Evolutionary conservation across 2,329 filamentous ascomycete species (phyloP).

Genomic region (Fusarium temperatum): DNA sequence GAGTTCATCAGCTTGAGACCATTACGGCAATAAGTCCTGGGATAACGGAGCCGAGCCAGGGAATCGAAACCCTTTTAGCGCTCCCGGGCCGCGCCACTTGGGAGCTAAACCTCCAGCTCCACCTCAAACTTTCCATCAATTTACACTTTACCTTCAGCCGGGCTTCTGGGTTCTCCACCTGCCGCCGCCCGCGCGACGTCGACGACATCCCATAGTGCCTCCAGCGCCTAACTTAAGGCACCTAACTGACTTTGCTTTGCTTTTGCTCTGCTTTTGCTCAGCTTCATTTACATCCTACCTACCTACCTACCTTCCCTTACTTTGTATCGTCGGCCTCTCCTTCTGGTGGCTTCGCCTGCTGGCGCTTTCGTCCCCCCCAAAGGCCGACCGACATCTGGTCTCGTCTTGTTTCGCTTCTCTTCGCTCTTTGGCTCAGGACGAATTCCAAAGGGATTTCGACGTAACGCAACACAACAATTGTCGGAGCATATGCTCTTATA

Average conservation of each 20-base stretch:
- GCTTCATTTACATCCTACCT: background rate
- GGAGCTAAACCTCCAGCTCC: constrained; percentile 21
- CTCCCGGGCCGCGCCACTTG: constrained; percentile 34
- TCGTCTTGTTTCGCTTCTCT: constrained; percentile 1
- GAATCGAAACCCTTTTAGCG: constrained; percentile 31
- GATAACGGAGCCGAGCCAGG: constrained; percentile 6
- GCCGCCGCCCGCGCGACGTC: constrained; percentile 27
- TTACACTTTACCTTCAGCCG: constrained; percentile 38
- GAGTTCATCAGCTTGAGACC: background rate
- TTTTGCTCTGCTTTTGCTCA: background rate
- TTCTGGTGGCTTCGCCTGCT: constrained; percentile 30
- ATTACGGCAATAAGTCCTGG: constrained; percentile 18
- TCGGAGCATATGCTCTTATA: constrained; percentile 32
- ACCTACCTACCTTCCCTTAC: background rate
- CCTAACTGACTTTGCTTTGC: background rate
- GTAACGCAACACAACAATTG: background rate
- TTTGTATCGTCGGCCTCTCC: constrained; percentile 26
- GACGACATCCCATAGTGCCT: constrained; percentile 10
- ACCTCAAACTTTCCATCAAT: constrained; percentile 16
- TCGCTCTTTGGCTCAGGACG: constrained; percentile 10
- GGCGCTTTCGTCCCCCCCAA: background rate
- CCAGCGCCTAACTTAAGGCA: background rate
- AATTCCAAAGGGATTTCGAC: background rate
- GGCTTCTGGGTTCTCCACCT: constrained; percentile 35
- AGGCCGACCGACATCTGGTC: background rate